These are phyloP conservation scores for Ogataea pini DNA, from an alignment of 805 yeast genomes.

Conservation along the genomic window DNA sequence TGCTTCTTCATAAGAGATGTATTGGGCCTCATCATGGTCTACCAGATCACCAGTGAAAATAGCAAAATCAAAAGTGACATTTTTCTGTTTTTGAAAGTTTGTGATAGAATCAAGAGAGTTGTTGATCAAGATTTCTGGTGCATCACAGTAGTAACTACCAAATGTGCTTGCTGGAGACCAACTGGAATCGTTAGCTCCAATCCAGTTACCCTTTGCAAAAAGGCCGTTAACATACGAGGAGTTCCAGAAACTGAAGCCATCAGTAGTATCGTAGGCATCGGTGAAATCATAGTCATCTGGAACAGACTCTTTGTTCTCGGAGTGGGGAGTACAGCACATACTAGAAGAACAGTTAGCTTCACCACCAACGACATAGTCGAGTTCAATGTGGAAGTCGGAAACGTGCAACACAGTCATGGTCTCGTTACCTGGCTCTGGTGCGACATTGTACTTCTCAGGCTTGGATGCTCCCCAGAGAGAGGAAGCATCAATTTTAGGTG, in stretches of 20 bases:
- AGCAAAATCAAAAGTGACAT: slow-evolving; percentile 53
- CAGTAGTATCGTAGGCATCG: slow-evolving; percentile 14
- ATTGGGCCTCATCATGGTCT: slow-evolving; percentile 59
- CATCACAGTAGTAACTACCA: slow-evolving; percentile 65
- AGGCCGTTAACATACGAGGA: slow-evolving; percentile 33
- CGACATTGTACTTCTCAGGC: slow-evolving; percentile 44
- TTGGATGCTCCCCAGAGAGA: slow-evolving; percentile 48
- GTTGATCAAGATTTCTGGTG: slow-evolving; percentile 63
- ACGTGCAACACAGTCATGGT: slow-evolving; percentile 64
- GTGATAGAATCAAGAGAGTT: slow-evolving; percentile 50
- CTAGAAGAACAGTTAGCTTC: slow-evolving; percentile 58
- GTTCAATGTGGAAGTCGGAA: slow-evolving; percentile 65
- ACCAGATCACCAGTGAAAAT: slow-evolving; percentile 75
- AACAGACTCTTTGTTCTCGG: slow-evolving; percentile 39
- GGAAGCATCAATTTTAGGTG: slow-evolving; percentile 49
- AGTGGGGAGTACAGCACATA: slow-evolving; percentile 63
- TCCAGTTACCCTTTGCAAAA: slow-evolving; percentile 33
- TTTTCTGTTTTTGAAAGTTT: slow-evolving; percentile 34
- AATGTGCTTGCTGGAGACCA: slow-evolving; percentile 58
- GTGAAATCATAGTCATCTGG: slow-evolving; percentile 46
- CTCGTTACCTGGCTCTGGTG: slow-evolving; percentile 39
- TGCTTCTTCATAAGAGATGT: slow-evolving; percentile 49
- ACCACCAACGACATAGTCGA: slow-evolving; percentile 52
- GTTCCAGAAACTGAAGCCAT: slow-evolving; percentile 26
- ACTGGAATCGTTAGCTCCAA: slow-evolving; percentile 30